Evolutionary conservation across 306 rosid genomes (phyloP).

Genomic region (Cucumis cinereus): DNA sequence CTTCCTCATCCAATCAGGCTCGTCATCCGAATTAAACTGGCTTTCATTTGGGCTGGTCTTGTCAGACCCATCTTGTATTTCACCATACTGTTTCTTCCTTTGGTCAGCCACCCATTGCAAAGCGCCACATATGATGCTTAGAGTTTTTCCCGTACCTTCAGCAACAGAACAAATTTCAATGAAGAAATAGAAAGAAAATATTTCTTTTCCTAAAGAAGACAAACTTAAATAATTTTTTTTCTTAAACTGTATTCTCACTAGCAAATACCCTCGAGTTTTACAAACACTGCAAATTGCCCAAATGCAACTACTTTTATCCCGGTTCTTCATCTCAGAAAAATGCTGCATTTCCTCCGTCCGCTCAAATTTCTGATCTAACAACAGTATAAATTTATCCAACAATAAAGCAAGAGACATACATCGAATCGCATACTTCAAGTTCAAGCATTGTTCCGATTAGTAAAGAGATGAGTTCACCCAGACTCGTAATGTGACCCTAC

Average conservation of each 20-base stretch:
- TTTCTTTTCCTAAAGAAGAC: neutral
- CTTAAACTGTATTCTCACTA: neutral
- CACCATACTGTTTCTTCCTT: slow-evolving; percentile 27
- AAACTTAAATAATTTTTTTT: neutral
- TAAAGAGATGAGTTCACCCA: neutral
- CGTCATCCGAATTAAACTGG: slow-evolving; percentile 45
- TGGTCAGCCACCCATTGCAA: slow-evolving; percentile 79
- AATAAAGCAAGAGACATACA: neutral
- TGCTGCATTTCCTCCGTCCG: neutral
- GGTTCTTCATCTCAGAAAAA: neutral
- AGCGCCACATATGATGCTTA: slow-evolving; percentile 83
- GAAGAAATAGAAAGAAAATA: neutral
- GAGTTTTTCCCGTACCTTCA: slow-evolving; percentile 84
- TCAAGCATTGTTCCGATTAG: neutral
- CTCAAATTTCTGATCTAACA: neutral
- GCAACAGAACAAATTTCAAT: slow-evolving; percentile 7
- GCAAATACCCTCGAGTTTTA: neutral
- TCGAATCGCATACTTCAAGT: neutral
- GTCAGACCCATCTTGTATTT: slow-evolving; percentile 14
- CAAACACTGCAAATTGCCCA: neutral
- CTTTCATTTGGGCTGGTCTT: slow-evolving; percentile 14
- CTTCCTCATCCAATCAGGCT: slow-evolving; percentile 86
- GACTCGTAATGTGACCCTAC: neutral
- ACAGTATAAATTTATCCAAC: neutral
- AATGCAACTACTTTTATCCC: neutral